Percentiles rank a stretch among this genome's conserved stretches.
phyloP scores from a whole-genome alignment of 2,329 filamentous ascomycete species.

The Diaporthe aspalathi region DNA sequence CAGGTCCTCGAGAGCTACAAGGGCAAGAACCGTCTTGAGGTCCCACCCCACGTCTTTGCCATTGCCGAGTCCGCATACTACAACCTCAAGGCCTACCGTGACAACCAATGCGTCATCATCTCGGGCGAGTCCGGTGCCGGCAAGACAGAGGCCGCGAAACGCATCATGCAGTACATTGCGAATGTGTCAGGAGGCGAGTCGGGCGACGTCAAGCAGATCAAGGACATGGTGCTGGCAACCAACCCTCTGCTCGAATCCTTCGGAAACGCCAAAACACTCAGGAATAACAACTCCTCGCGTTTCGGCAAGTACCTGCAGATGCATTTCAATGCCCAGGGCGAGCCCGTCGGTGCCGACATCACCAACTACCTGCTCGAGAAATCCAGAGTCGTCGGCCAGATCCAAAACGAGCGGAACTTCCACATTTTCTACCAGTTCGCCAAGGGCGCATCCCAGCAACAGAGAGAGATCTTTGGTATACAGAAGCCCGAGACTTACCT shows the following conservation, averaged over 20 bases:
- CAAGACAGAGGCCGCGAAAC: constrained; percentile 98
- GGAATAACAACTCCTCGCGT: constrained; percentile 98
- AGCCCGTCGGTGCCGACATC: constrained; percentile 96
- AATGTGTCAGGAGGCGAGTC: constrained; percentile 89
- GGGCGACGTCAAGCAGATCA: constrained; percentile 93
- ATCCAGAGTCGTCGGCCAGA: constrained; percentile 93
- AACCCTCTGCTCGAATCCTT: constrained; percentile 98
- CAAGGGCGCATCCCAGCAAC: constrained; percentile 89
- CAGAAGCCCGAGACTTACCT: constrained; percentile 92
- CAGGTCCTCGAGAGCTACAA: constrained; percentile 91
- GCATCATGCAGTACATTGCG: constrained; percentile 99
- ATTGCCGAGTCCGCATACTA: constrained; percentile 97
- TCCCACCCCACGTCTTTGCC: constrained; percentile 95
- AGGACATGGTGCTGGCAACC: constrained; percentile 99
- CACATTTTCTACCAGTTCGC: constrained; percentile 99
- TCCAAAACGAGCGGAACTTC: constrained; percentile 95
- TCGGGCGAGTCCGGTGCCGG: constrained; percentile 98
- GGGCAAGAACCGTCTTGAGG: constrained; percentile 96
- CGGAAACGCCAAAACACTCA: constrained; percentile 95
- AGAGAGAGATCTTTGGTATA: constrained; percentile 88
- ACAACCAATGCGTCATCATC: constrained; percentile 99
- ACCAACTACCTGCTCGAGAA: constrained; percentile 98
- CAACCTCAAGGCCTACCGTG: constrained; percentile 99
- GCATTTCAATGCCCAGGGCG: constrained; percentile 90
- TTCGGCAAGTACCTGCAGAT: constrained; percentile 99